phyloP scores from a whole-genome alignment of 2,329 filamentous ascomycete species.

The Alternaria atra region DNA sequence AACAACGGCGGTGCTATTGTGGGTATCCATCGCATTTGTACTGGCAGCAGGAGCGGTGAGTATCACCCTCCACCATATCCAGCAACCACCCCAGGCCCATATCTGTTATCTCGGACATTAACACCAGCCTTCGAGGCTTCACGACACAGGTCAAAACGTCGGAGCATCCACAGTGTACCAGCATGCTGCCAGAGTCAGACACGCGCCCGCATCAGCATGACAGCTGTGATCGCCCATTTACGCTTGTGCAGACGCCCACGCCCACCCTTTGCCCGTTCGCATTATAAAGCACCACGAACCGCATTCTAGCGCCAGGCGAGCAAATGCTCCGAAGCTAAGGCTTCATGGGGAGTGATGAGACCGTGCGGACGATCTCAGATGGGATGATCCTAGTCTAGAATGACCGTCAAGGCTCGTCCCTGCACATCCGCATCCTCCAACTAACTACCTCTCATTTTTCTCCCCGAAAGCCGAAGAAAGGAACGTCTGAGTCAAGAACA shows the following conservation, averaged over 20 bases:
- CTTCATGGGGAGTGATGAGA: conserved; percentile 8
- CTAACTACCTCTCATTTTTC: conserved; percentile 6
- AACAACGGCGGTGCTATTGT: conserved; percentile 22
- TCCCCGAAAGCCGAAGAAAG: conserved; percentile 1
- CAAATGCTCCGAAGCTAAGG: conserved; percentile 14
- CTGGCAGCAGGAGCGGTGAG: conserved; percentile 16
- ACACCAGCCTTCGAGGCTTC: conserved; percentile 6
- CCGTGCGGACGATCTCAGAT: conserved; percentile 10
- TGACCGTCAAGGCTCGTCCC: conserved; percentile 8
- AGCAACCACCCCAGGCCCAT: not conserved
- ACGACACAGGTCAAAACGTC: conserved; percentile 30
- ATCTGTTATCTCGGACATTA: conserved; percentile 9
- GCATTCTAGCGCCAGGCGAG: conserved; percentile 18
- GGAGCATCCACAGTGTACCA: conserved; percentile 19
- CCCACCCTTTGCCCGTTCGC: conserved; percentile 20
- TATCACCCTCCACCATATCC: conserved; percentile 9
- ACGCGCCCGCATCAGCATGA: conserved; percentile 16
- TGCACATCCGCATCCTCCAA: conserved; percentile 12
- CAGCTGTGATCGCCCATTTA: conserved; percentile 33
- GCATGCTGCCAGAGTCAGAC: conserved; percentile 18
- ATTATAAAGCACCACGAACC: conserved; percentile 13
- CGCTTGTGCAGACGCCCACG: conserved; percentile 12
- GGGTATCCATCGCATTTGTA: conserved; percentile 19
- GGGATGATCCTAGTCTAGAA: conserved; percentile 11
- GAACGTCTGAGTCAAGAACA: conserved; percentile 10